Conservation (phyloP, 768 basidiomycete genomes). For the Termitomyces sp. region DNA sequence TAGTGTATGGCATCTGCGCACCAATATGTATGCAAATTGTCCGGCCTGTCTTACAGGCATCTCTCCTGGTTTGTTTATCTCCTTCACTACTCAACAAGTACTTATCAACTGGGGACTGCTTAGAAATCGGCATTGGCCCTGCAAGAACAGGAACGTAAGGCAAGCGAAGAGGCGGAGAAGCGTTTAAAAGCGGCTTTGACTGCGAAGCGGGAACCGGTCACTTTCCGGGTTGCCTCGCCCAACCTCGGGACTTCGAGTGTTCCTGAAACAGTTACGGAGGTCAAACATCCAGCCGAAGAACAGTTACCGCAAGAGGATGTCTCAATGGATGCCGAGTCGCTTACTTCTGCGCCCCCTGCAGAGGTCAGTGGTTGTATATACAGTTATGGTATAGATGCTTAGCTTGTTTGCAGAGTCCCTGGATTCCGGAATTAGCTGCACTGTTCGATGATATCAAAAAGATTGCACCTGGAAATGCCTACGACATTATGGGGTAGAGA, state of each 20-base stretch:
- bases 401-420: conserved; percentile 50
- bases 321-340: conserved; percentile 46
- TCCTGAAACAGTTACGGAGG: conserved; percentile 20
- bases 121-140: conserved; percentile 57
- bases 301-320: conserved; percentile 32
- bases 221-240: conserved; percentile 64
- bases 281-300: conserved; percentile 21
- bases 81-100: not conserved
- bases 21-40: conserved; percentile 93
- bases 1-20: conserved; percentile 73
- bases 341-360: conserved; percentile 22
- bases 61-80: conserved; percentile 47
- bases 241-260: conserved; percentile 25
- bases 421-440: conserved; percentile 68
- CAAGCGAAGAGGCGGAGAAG: conserved; percentile 74
- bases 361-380: conserved; percentile 29
- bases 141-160: conserved; percentile 63
- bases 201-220: conserved; percentile 67
- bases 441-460: conserved; percentile 74
- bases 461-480: conserved; percentile 61
- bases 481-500: conserved; percentile 66
- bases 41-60: conserved; percentile 68
- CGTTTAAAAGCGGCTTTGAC: conserved; percentile 75
- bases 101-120: conserved; percentile 1
- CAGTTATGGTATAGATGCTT: not conserved